A percentile compares a stretch with the other conserved stretches of the same genome.
phyloP scores from a whole-genome alignment of 305 asterid genomes.

The Caryopteris hybrid region DNA sequence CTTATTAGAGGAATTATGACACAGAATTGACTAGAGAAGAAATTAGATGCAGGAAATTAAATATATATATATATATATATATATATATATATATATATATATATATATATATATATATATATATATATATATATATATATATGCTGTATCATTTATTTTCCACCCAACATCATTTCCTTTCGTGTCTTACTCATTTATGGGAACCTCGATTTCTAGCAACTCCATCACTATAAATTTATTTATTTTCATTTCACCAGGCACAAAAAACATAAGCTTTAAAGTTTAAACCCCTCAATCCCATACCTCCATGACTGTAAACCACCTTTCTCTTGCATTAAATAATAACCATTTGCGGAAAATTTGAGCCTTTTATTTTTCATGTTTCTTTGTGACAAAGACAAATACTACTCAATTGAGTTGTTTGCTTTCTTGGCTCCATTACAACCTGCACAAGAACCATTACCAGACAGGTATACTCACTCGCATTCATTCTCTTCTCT shows the following conservation, averaged over 20 bases:
- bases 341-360: constrained; percentile 8
- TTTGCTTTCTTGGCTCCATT: constrained; percentile 37
- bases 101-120: too few species aligned
- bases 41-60: constrained; percentile 32
- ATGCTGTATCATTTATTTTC: constrained; percentile 37
- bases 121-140: too few species aligned
- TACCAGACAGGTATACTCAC: constrained; percentile 17
- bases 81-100: too few species aligned
- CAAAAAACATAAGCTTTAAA: neutral
- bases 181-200: constrained; percentile 33
- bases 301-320: constrained; percentile 9
- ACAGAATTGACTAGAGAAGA: constrained; percentile 3
- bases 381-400: constrained; percentile 22
- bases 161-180: constrained; percentile 24
- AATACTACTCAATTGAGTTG: constrained; percentile 22
- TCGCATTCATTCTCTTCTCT: constrained; percentile 18
- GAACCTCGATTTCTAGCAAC: constrained; percentile 30
- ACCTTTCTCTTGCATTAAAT: constrained; percentile 18
- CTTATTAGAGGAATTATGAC: constrained; percentile 13
- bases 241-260: neutral
- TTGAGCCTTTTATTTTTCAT: constrained; percentile 1
- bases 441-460: constrained; percentile 20
- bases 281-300: constrained; percentile 12
- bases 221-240: constrained; percentile 16
- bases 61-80: too few species aligned